Conservation (phyloP, 2,329 filamentous ascomycete species). For the Cytospora schulzeri region DNA sequence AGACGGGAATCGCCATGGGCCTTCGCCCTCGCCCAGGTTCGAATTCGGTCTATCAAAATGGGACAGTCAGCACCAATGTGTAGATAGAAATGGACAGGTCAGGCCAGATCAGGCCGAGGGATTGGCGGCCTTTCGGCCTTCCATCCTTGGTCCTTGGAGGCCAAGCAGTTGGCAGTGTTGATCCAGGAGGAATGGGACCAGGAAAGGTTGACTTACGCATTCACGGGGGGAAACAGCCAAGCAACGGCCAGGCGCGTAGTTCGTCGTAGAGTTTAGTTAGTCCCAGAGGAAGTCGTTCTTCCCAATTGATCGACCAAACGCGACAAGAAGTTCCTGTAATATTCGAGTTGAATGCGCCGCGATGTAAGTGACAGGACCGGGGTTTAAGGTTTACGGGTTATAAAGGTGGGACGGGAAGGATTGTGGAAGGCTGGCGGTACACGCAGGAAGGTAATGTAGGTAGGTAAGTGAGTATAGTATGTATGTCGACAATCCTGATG, state of each 20-base stretch:
- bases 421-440: background rate
- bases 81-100: too few relatives aligned
- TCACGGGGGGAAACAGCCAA: slow-evolving; percentile 21
- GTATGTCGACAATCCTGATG: background rate
- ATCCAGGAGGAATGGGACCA: slow-evolving; percentile 11
- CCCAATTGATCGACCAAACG: too few relatives aligned
- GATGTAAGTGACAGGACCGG: background rate
- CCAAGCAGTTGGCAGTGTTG: slow-evolving; percentile 17
- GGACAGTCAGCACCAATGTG: slow-evolving; percentile 1
- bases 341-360: background rate
- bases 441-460: too few relatives aligned
- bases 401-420: background rate
- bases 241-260: slow-evolving; percentile 6
- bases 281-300: background rate
- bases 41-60: slow-evolving; percentile 33
- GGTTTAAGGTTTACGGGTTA: background rate
- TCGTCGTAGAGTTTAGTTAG: background rate
- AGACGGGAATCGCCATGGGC: slow-evolving; percentile 33
- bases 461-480: background rate
- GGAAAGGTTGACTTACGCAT: slow-evolving; percentile 27
- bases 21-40: slow-evolving; percentile 36
- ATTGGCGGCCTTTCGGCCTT: background rate
- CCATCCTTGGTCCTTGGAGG: background rate
- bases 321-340: background rate
- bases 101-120: background rate